A percentile compares a stretch with the other conserved stretches of the same genome.
Conservation (phyloP, 768 basidiomycete genomes). For the Leccinum ochraceum region DNA sequence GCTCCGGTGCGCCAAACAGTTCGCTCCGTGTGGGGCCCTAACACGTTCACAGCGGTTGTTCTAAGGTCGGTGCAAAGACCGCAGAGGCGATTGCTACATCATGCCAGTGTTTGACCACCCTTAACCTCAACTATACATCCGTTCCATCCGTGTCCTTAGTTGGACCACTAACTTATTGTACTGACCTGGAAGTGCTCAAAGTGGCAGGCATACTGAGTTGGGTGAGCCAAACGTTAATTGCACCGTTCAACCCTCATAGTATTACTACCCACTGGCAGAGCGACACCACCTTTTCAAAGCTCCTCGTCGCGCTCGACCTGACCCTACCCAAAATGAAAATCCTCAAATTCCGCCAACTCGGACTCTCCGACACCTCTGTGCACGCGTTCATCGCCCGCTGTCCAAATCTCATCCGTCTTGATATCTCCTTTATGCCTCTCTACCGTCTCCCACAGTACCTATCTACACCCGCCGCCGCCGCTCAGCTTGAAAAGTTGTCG, state of each 20-base stretch:
- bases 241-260: not conserved
- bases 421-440: slow-evolving; percentile 63
- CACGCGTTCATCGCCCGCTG: slow-evolving; percentile 43
- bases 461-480: not conserved
- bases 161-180: slow-evolving; percentile 39
- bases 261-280: slow-evolving; percentile 42
- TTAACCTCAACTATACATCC: slow-evolving; percentile 66
- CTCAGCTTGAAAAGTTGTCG: slow-evolving; percentile 58
- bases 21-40: slow-evolving; percentile 15
- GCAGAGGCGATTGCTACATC: slow-evolving; percentile 41
- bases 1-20: slow-evolving; percentile 47
- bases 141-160: slow-evolving; percentile 50
- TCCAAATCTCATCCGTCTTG: slow-evolving; percentile 55
- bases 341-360: slow-evolving; percentile 59
- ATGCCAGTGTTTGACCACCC: slow-evolving; percentile 44
- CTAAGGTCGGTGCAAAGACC: slow-evolving; percentile 54
- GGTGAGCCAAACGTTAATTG: slow-evolving; percentile 39
- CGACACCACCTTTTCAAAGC: slow-evolving; percentile 52
- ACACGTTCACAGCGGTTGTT: slow-evolving; percentile 50
- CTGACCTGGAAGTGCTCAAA: slow-evolving; percentile 55
- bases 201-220: slow-evolving; percentile 62
- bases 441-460: slow-evolving; percentile 35
- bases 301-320: slow-evolving; percentile 35
- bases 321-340: slow-evolving; percentile 44
- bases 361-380: slow-evolving; percentile 52